Evolutionary conservation across 1,139 yeast genomes (phyloP).

Genomic region (Geotrichum armillariae): DNA sequence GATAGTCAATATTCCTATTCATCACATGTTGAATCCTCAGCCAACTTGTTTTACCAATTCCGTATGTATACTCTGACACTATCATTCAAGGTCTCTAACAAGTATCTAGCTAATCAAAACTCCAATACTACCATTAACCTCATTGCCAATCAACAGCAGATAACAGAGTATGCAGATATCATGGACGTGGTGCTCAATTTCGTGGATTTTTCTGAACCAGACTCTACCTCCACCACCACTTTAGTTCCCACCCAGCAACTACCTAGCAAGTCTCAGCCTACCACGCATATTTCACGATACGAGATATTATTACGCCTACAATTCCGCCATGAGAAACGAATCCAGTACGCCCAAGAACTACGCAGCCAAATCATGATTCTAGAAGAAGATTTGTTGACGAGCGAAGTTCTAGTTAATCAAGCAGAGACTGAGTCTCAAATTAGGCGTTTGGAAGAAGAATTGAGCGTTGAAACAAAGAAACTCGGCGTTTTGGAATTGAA

Average conservation of each 20-base stretch:
- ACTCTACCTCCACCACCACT: too few species aligned
- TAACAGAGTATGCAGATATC: conserved; percentile 16
- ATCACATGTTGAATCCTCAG: background rate
- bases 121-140: conserved; percentile 9
- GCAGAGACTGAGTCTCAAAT: conserved; percentile 8
- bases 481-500: background rate
- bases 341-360: conserved; percentile 12
- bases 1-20: too few species aligned
- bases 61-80: too few species aligned
- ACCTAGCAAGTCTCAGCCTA: background rate
- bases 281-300: background rate
- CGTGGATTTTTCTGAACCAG: conserved; percentile 10
- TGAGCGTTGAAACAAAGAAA: conserved; percentile 3
- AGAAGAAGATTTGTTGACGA: conserved; percentile 12
- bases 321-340: conserved; percentile 11
- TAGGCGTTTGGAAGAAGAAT: conserved; percentile 7
- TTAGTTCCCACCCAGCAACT: too few species aligned
- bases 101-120: conserved; percentile 5
- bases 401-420: background rate
- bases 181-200: conserved; percentile 17
- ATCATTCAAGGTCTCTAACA: too few species aligned
- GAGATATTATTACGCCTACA: background rate
- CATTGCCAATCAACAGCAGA: conserved; percentile 10
- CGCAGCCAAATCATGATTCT: conserved; percentile 17
- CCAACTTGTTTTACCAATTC: background rate